These are phyloP conservation scores for Apiospora sp. DNA, from an alignment of 2,329 filamentous ascomycete genomes.

Conservation along the genomic window DNA sequence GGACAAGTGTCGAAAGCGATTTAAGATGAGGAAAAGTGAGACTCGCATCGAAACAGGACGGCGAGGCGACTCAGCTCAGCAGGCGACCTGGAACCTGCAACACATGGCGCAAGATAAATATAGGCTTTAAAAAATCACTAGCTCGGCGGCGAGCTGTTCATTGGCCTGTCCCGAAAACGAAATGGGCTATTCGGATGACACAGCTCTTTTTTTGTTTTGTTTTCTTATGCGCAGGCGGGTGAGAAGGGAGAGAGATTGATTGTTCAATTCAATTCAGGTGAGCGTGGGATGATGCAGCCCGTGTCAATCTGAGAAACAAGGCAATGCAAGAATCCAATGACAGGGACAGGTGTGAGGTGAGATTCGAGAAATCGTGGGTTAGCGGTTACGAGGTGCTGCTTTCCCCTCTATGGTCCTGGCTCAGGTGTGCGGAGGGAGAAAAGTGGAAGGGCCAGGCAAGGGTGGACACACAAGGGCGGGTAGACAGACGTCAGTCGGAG, in stretches of 20 bases:
- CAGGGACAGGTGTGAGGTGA: not conserved
- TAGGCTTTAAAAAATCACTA: conserved; percentile 8
- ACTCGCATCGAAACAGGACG: conserved; percentile 4
- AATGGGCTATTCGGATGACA: conserved; percentile 11
- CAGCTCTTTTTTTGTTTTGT: not conserved
- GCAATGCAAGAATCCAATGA: conserved; percentile 4
- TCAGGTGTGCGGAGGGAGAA: conserved; percentile 16
- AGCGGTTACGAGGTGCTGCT: conserved; percentile 11
- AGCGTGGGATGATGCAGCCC: conserved; percentile 16
- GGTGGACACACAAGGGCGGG: conserved; percentile 3
- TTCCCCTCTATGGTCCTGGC: conserved; percentile 2
- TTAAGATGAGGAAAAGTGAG: conserved; percentile 12
- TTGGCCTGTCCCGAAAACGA: not conserved
- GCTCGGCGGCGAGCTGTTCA: not conserved
- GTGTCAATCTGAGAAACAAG: not conserved
- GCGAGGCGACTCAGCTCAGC: conserved; percentile 20
- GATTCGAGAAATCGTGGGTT: conserved; percentile 20
- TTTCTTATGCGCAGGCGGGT: not conserved
- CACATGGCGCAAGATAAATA: conserved; percentile 23
- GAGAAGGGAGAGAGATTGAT: not conserved
- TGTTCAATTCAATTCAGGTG: conserved; percentile 1
- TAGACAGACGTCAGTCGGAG: conserved; percentile 16
- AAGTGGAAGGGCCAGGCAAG: conserved; percentile 4
- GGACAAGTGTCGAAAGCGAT: not conserved
- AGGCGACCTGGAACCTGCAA: conserved; percentile 11